Percentiles rank a stretch among this genome's conserved stretches.
Evolutionary conservation across 2,329 filamentous ascomycete species (phyloP).

Genomic region (Fusarium nygamai): DNA sequence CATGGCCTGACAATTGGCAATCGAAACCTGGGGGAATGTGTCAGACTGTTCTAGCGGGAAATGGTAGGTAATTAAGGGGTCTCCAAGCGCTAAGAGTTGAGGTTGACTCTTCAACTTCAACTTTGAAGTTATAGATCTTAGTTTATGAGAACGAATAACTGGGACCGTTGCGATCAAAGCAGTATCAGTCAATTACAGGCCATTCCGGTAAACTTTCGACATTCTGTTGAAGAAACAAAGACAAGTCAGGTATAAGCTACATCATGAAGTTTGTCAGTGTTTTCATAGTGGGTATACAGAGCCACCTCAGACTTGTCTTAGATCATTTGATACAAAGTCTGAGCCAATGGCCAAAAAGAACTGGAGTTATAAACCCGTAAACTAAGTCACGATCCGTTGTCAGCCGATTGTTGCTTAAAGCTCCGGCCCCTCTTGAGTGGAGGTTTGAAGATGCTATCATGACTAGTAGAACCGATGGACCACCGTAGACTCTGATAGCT

Average conservation of each 20-base stretch:
- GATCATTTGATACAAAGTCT: neutral
- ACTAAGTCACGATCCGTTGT: neutral
- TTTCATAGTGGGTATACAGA: constrained; percentile 3
- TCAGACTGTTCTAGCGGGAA: constrained; percentile 36
- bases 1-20: constrained; percentile 39
- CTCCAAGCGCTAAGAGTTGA: neutral
- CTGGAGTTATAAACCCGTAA: neutral
- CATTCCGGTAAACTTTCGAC: neutral
- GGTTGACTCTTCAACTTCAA: neutral
- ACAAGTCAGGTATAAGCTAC: constrained; percentile 1
- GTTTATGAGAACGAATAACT: neutral
- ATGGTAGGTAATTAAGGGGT: constrained; percentile 10
- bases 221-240: neutral
- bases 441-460: neutral
- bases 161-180: too few species aligned
- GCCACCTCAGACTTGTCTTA: constrained; percentile 6
- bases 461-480: constrained; percentile 1
- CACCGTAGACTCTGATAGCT: neutral
- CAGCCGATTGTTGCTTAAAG: neutral
- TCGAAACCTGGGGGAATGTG: constrained; percentile 38
- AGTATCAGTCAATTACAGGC: neutral
- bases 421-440: neutral
- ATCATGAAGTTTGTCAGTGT: constrained; percentile 30
- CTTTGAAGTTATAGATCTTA: neutral
- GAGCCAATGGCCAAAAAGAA: neutral